Evolutionary conservation across 371 early-diverging fungal genomes (phyloP).

Genomic region (Mucor racemosus): DNA sequence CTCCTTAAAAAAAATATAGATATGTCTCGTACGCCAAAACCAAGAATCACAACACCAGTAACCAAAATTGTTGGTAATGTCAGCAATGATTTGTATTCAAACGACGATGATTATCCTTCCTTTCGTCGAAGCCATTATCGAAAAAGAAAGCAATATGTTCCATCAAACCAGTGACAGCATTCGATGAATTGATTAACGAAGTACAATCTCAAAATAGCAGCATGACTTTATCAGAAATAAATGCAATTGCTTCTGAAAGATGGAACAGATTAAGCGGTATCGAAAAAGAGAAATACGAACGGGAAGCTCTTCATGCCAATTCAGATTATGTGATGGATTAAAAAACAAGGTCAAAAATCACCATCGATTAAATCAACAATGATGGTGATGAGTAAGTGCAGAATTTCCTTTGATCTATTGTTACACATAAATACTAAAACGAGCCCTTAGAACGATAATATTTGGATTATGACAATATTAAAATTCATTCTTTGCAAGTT

Average conservation of each 20-base stretch:
- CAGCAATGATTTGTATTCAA: neutral
- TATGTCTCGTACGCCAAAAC: conserved; percentile 17
- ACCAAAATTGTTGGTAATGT: neutral
- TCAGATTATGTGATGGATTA: conserved; percentile 28
- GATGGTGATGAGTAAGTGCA: neutral
- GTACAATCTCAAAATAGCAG: neutral
- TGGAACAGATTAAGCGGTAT: conserved; percentile 12
- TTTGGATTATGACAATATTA: neutral
- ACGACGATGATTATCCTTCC: neutral
- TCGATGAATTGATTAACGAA: conserved; percentile 21
- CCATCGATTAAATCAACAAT: neutral
- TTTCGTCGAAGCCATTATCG: conserved; percentile 4
- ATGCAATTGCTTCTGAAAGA: conserved; percentile 7
- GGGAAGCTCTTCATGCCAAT: conserved; percentile 29
- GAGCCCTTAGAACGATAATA: neutral
- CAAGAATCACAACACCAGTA: conserved; percentile 12
- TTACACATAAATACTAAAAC: neutral
- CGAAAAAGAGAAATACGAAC: conserved; percentile 26
- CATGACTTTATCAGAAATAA: conserved; percentile 7
- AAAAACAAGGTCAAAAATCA: neutral
- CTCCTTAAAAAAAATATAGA: neutral
- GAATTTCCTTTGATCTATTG: too few relatives aligned
- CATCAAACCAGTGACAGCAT: conserved; percentile 22
- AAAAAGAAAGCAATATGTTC: conserved; percentile 22
- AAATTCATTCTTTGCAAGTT: neutral